Conservation (phyloP, 1,139 yeast species). For the Geotrichum histeridarum region DNA sequence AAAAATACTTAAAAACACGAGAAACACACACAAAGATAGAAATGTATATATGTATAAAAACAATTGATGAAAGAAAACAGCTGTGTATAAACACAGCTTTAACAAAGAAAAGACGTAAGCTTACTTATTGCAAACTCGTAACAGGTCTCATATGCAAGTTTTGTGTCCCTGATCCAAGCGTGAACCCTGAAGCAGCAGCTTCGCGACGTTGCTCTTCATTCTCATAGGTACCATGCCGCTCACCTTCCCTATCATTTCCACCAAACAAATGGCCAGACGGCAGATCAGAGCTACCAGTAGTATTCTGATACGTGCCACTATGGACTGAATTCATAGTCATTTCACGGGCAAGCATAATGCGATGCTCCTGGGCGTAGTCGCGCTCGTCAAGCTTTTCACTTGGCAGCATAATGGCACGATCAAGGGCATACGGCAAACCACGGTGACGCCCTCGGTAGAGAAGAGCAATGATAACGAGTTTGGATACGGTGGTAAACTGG, state of each 20-base stretch:
- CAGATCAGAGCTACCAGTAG: too few relatives aligned
- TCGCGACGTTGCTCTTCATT: background rate
- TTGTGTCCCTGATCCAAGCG: background rate
- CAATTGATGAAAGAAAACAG: too few relatives aligned
- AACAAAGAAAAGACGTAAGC: too few relatives aligned
- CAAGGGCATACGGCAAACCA: conserved; percentile 90
- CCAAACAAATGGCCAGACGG: too few relatives aligned
- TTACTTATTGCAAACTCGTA: background rate
- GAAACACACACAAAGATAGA: too few relatives aligned
- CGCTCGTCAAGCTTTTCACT: conserved; percentile 61
- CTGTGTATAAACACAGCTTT: too few relatives aligned
- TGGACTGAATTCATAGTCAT: background rate
- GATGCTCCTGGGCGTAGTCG: conserved; percentile 46
- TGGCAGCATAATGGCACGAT: conserved; percentile 89
- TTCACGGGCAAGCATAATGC: conserved; percentile 25
- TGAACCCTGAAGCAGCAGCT: background rate
- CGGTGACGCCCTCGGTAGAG: conserved; percentile 95
- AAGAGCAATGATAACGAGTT: conserved; percentile 79
- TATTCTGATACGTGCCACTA: background rate
- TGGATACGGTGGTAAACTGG: conserved; percentile 66
- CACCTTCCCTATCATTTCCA: background rate
- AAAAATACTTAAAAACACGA: too few relatives aligned
- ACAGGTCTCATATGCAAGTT: background rate
- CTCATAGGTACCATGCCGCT: background rate
- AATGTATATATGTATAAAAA: too few relatives aligned